Evolutionary conservation across 192 early-diverging fungal genomes (phyloP).

Genomic region (Coemansia sp.): DNA sequence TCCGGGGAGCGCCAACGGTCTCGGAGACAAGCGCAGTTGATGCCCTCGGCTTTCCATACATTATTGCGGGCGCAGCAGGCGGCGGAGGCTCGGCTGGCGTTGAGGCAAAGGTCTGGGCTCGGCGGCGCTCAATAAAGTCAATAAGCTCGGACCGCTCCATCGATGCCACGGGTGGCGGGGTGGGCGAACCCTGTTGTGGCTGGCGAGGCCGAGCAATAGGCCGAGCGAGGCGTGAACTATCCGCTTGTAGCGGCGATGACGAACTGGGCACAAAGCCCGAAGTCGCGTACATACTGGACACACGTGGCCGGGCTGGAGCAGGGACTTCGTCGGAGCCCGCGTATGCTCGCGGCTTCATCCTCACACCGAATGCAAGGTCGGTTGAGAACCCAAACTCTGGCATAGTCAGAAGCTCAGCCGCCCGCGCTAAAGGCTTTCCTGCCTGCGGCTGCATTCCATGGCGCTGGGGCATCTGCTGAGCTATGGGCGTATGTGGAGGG

Average conservation of each 20-base stretch:
- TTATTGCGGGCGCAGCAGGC: background rate
- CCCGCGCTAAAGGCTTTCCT: background rate
- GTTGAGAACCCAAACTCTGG: background rate
- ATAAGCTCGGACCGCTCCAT: constrained; percentile 38
- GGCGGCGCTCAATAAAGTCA: constrained; percentile 48
- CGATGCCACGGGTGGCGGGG: constrained; percentile 1
- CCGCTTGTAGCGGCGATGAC: constrained; percentile 3
- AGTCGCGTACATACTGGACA: constrained; percentile 35
- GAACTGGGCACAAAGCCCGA: constrained; percentile 9
- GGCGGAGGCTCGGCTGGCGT: background rate
- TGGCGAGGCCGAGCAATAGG: constrained; percentile 16
- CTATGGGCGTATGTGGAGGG: background rate
- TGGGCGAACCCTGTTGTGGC: constrained; percentile 8
- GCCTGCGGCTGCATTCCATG: constrained; percentile 3
- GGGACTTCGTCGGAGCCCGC: constrained; percentile 14
- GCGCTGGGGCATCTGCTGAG: background rate
- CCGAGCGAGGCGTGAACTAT: background rate
- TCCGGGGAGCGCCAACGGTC: background rate
- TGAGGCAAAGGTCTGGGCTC: constrained; percentile 12
- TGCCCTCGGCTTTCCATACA: constrained; percentile 1
- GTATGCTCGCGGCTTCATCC: constrained; percentile 39
- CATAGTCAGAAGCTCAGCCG: background rate
- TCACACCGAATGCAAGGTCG: background rate
- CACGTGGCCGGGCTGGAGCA: constrained; percentile 19
- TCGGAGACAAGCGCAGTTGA: background rate